Conservation (phyloP, 2,329 filamentous ascomycete species). For the Colletotrichum coccodes region DNA sequence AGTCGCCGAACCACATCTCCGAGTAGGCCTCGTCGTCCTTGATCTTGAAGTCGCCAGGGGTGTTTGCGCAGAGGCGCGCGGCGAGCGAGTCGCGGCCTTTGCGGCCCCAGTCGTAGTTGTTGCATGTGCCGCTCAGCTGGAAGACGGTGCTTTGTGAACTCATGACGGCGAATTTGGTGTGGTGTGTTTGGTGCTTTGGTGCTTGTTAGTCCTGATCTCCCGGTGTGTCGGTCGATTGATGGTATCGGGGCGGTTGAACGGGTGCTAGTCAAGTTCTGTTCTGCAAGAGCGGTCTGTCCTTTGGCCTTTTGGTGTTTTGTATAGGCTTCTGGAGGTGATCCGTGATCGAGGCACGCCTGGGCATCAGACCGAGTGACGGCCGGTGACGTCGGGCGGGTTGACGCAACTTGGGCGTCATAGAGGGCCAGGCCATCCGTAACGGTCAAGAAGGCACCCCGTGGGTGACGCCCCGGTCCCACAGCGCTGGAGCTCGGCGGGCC, state of each 20-base stretch:
- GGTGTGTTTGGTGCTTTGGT: background rate
- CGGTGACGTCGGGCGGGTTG: conserved; percentile 29
- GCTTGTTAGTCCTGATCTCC: too few species aligned
- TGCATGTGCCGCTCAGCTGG: conserved; percentile 57
- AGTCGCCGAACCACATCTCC: conserved; percentile 82
- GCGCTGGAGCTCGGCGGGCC: conserved; percentile 2
- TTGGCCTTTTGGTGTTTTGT: background rate
- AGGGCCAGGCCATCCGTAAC: background rate
- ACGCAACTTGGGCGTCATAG: conserved; percentile 32
- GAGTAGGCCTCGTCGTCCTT: conserved; percentile 72
- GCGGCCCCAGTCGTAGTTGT: conserved; percentile 79
- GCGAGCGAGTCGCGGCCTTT: conserved; percentile 73
- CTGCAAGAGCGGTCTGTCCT: too few species aligned
- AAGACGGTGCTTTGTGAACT: conserved; percentile 46
- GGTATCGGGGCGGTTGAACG: too few species aligned
- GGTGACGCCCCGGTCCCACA: background rate
- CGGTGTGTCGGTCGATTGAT: too few species aligned
- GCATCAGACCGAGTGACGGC: background rate
- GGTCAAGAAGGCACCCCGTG: background rate
- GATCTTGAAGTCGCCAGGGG: conserved; percentile 71
- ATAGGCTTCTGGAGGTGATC: background rate
- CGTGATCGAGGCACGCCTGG: background rate
- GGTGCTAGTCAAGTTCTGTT: too few species aligned
- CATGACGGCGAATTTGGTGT: conserved; percentile 1
- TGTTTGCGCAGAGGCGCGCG: conserved; percentile 72